phyloP scores from a whole-genome alignment of 78 protist species.

The Dictyostelium intermedium region DNA sequence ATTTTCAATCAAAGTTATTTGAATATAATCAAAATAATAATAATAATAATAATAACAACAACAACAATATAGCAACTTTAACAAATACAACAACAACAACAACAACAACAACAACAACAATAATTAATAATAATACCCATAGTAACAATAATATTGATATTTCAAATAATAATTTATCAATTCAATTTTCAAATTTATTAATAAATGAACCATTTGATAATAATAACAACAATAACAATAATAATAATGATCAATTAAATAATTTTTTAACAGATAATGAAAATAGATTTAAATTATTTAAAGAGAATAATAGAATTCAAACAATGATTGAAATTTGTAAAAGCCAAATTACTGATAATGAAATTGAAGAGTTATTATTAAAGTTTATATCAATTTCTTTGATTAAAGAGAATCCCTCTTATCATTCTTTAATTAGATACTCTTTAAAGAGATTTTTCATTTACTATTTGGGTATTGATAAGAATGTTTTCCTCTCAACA shows the following conservation, averaged over 20 bases:
- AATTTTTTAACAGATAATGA: background rate
- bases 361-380: slow-evolving; percentile 55
- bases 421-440: slow-evolving; percentile 38
- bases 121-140: background rate
- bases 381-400: slow-evolving; percentile 53
- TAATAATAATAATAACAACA: background rate
- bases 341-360: slow-evolving; percentile 1
- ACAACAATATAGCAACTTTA: background rate
- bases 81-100: background rate
- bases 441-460: slow-evolving; percentile 46
- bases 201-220: background rate
- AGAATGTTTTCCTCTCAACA: background rate
- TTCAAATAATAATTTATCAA: background rate
- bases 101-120: background rate
- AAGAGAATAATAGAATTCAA: slow-evolving; percentile 25
- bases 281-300: slow-evolving; percentile 14
- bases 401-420: background rate
- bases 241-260: background rate
- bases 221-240: background rate
- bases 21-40: slow-evolving; percentile 17
- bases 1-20: slow-evolving; percentile 5
- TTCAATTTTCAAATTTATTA: background rate
- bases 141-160: background rate
- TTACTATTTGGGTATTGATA: slow-evolving; percentile 35
- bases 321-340: slow-evolving; percentile 7